Evolutionary conservation across 2,329 filamentous ascomycete genomes (phyloP).

Genomic region (Hymenoscyphus scutula): DNA sequence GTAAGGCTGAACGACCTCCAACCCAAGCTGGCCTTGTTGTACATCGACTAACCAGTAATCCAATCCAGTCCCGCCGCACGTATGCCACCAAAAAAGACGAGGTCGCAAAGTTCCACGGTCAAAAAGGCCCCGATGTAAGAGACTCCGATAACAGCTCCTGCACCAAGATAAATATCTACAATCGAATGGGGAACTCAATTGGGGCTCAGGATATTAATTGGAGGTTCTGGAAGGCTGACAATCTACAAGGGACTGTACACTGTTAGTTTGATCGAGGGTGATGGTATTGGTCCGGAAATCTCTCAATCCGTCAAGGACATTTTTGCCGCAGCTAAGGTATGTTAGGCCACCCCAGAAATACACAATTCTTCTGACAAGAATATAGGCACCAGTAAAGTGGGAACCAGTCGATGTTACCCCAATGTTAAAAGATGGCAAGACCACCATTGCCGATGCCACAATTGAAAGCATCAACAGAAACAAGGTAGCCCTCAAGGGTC

Average conservation of each 20-base stretch:
- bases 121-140: slow-evolving; percentile 83
- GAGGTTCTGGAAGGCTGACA: slow-evolving; percentile 23
- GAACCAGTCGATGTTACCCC: slow-evolving; percentile 96
- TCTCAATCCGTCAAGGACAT: slow-evolving; percentile 98
- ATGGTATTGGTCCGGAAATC: slow-evolving; percentile 98
- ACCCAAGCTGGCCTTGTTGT: slow-evolving; percentile 5
- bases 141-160: slow-evolving; percentile 38
- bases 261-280: slow-evolving; percentile 96
- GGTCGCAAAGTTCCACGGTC: slow-evolving; percentile 91
- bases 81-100: slow-evolving; percentile 59
- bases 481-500: slow-evolving; percentile 97
- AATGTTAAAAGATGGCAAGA: slow-evolving; percentile 90
- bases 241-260: slow-evolving; percentile 79
- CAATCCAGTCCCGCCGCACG: slow-evolving; percentile 9
- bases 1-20: slow-evolving; percentile 45
- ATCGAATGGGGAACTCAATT: slow-evolving; percentile 27
- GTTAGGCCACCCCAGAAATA: slow-evolving; percentile 26
- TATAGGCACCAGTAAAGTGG: slow-evolving; percentile 87
- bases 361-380: slow-evolving; percentile 24
- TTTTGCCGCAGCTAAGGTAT: slow-evolving; percentile 89
- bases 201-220: slow-evolving; percentile 14
- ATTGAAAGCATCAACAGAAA: slow-evolving; percentile 93
- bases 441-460: slow-evolving; percentile 86
- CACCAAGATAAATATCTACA: slow-evolving; percentile 18
- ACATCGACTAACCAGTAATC: slow-evolving; percentile 25